Percentiles rank a stretch among this genome's conserved stretches.
Evolutionary conservation across 2,329 filamentous ascomycete species (phyloP).

Genomic region (Xylaria sp.): DNA sequence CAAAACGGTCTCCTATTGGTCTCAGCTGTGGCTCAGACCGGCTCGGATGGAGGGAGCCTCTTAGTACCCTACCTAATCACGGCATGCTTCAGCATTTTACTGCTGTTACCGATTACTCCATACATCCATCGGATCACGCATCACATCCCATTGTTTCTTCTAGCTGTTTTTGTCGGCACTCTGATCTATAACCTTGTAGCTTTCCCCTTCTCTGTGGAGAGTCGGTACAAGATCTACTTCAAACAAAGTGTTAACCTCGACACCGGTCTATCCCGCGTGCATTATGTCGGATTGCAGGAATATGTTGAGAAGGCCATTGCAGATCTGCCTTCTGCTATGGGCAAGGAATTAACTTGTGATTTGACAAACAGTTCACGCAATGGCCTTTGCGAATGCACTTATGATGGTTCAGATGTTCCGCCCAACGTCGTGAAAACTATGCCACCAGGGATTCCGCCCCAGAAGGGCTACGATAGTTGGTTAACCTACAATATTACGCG

Average conservation of each 20-base stretch:
- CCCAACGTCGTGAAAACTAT: constrained; percentile 70
- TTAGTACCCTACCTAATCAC: constrained; percentile 78
- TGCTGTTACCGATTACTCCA: constrained; percentile 81
- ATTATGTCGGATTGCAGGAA: constrained; percentile 73
- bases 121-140: constrained; percentile 89
- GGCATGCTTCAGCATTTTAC: constrained; percentile 73
- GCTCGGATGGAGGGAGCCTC: constrained; percentile 80
- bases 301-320: constrained; percentile 75
- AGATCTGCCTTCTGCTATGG: constrained; percentile 76
- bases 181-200: constrained; percentile 86
- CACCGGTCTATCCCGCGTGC: constrained; percentile 74
- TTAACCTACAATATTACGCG: constrained; percentile 71
- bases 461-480: constrained; percentile 65
- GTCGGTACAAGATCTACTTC: constrained; percentile 88
- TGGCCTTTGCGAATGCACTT: constrained; percentile 75
- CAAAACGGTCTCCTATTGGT: constrained; percentile 80
- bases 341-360: constrained; percentile 67
- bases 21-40: constrained; percentile 80
- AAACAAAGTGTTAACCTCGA: constrained; percentile 83
- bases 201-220: constrained; percentile 86
- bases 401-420: constrained; percentile 68
- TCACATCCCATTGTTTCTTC: constrained; percentile 81
- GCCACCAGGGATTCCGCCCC: constrained; percentile 54
- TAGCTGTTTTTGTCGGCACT: constrained; percentile 78
- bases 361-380: constrained; percentile 53